phyloP scores from a whole-genome alignment of 805 yeast species.

The Starmerella bombicola region DNA sequence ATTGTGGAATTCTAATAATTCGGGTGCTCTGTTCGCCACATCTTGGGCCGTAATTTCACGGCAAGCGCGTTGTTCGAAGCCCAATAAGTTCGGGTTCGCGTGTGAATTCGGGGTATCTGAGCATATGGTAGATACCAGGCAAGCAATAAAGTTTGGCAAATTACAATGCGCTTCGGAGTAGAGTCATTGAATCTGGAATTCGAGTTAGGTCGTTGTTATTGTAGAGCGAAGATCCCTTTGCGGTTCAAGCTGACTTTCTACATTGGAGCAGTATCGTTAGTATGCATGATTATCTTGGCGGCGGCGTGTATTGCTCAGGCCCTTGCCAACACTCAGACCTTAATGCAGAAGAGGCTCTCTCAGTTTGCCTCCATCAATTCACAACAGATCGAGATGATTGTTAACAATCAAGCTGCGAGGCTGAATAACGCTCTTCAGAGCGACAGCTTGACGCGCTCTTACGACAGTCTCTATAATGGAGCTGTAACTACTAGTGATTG shows the following conservation, averaged over 20 bases:
- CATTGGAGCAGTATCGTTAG: conserved; percentile 13
- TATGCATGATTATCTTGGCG: conserved; percentile 15
- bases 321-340: conserved; percentile 10
- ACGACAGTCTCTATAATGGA: conserved; percentile 8
- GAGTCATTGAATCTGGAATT: conserved; percentile 1
- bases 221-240: conserved; percentile 13
- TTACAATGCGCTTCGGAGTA: conserved; percentile 1
- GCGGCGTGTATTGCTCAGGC: conserved; percentile 13
- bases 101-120: too few species aligned
- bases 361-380: conserved; percentile 19
- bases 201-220: background rate
- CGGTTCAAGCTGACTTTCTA: conserved; percentile 20
- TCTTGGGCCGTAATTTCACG: too few species aligned
- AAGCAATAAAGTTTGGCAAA: background rate
- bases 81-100: too few species aligned
- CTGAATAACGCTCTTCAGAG: conserved; percentile 9
- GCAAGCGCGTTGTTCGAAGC: too few species aligned
- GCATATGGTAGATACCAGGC: too few species aligned
- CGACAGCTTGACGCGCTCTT: conserved; percentile 6
- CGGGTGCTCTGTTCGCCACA: too few species aligned
- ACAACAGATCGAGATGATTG: conserved; percentile 11
- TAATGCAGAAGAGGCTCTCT: conserved; percentile 17
- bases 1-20: too few species aligned
- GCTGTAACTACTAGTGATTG: conserved; percentile 12
- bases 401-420: conserved; percentile 7